Base-by-base conservation (phyloP, 441 rosid genomes). In the Syzygium syzygioides region DNA sequence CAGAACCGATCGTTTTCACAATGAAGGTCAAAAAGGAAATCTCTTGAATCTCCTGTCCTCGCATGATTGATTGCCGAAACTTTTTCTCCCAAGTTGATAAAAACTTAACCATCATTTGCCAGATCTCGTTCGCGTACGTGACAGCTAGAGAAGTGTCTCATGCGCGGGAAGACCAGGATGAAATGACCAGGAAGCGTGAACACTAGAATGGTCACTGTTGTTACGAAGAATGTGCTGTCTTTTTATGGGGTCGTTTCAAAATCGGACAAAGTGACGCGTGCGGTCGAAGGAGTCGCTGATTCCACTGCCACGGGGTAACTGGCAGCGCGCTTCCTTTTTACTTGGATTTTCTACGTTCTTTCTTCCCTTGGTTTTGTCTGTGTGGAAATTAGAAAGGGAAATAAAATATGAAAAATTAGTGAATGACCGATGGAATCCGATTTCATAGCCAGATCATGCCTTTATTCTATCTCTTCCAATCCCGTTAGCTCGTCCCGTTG, bases 391-490 rank as follows among this genome's bases (percentile, higher is more conserved):
- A 12, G 52, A 12, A 23, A 41, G 52, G 83, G 18, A 23, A 13
- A 2, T 23, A 76, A 41, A 25, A 23, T 45, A 41, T 76, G 83
- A 14, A 37, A 14, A 76, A 12, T 71, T 12, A 14, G 50, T 71
- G 28, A 71, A 19, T 41, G 4, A 37, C 45, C 25, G 15, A 71
- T 20, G 50, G 80, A 71, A 71, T 37, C n/a, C 26, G 80, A 71
- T 71, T 37, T 28, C 28, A 37, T 68, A 34, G 79, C 79, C 1
- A 68, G 48, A 68, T 19, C 50, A 19, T 20, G 20, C 14, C 14
- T 10, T 1, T 68, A 23, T 12, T 68, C 28, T 7, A 20, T 11
- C 50, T 23, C 20, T 34, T 14, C 8, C 0, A 0, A 20, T 23
- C 80, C 15, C 15, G 7, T 15, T 71, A 71, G 19, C 15, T 11